phyloP scores from a whole-genome alignment of 306 rosid species.

The Echinosophora koreensis region DNA sequence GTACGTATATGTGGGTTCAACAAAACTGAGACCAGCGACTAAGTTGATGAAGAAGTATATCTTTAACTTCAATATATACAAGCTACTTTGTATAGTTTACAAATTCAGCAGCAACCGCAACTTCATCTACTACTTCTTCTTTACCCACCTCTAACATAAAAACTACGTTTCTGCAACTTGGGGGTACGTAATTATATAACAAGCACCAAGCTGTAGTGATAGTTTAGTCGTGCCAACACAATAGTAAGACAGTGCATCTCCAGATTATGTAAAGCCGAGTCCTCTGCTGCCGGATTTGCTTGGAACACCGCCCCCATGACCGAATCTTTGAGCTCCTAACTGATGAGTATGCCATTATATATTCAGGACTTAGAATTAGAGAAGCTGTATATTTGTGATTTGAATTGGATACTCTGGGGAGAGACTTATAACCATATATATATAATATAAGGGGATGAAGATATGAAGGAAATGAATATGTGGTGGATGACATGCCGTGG shows the following conservation, averaged over 20 bases:
- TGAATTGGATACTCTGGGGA: constrained; percentile 25
- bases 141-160: constrained; percentile 40
- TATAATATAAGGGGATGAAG: constrained; percentile 42
- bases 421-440: constrained; percentile 17
- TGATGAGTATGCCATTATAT: constrained; percentile 71
- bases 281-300: constrained; percentile 77
- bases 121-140: constrained; percentile 34
- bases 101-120: constrained; percentile 41
- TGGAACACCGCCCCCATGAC: constrained; percentile 74
- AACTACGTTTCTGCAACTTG: constrained; percentile 26
- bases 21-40: constrained; percentile 9
- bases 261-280: constrained; percentile 91
- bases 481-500: constrained; percentile 69
- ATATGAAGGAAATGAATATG: constrained; percentile 57
- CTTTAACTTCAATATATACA: constrained; percentile 41
- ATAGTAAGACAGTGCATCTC: constrained; percentile 90
- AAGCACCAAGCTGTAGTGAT: not conserved
- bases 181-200: not conserved
- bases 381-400: constrained; percentile 36
- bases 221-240: constrained; percentile 77
- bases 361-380: no score
- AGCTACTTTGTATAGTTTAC: constrained; percentile 35
- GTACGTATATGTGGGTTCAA: not conserved
- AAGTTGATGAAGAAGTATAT: constrained; percentile 8
- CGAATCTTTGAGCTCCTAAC: constrained; percentile 65